A percentile compares a stretch with the other conserved stretches of the same genome.
Conservation (phyloP, 306 rosid genomes). For the Castanospermum australe region DNA sequence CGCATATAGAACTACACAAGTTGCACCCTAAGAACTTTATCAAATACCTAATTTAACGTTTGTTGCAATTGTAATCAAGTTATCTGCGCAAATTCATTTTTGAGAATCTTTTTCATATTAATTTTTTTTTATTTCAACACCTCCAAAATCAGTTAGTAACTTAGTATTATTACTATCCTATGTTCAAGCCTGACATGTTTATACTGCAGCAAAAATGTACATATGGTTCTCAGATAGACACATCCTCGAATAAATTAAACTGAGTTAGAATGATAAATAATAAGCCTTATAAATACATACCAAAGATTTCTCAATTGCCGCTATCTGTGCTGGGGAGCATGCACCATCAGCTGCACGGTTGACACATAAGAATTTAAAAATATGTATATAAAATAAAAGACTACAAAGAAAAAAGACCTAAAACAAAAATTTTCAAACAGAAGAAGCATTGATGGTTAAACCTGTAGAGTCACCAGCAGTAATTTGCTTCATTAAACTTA, state of each 20-base stretch:
- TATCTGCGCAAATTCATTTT: neutral
- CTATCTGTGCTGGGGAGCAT: constrained; percentile 30
- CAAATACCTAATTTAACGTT: neutral
- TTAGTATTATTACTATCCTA: neutral
- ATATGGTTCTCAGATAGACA: constrained; percentile 15
- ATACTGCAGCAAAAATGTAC: neutral
- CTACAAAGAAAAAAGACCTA: neutral
- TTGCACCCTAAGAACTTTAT: neutral
- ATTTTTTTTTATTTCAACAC: neutral
- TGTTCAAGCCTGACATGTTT: too few relatives aligned
- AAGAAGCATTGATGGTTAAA: constrained; percentile 29
- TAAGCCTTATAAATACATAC: constrained; percentile 42
- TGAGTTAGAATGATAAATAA: neutral
- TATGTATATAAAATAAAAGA: constrained; percentile 2
- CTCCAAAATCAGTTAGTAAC: too few relatives aligned
- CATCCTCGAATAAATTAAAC: constrained; percentile 1
- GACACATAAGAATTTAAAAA: constrained; percentile 19
- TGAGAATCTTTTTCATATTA: neutral
- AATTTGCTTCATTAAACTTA: constrained; percentile 67
- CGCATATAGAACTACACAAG: neutral
- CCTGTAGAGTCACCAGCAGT: constrained; percentile 51
- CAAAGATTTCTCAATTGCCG: constrained; percentile 56
- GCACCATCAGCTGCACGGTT: constrained; percentile 51
- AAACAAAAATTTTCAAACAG: constrained; percentile 10
- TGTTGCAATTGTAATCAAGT: neutral